phyloP scores from a whole-genome alignment of 2,329 filamentous ascomycete genomes.

The Xylogone sp. region DNA sequence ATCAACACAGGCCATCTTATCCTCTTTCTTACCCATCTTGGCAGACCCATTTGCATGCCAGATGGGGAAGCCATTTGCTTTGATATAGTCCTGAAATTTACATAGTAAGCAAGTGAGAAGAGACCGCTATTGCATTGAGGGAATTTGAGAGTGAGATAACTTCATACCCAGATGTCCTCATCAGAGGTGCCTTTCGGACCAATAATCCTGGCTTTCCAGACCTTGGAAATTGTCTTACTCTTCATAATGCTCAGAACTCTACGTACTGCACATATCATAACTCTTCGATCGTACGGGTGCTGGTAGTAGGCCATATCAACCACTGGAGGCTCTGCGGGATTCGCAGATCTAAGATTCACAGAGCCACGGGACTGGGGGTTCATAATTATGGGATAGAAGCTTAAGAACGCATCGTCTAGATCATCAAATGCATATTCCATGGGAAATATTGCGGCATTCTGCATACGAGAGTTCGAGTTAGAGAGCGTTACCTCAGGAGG shows the following conservation, averaged over 20 bases:
- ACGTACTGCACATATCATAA: constrained; percentile 44
- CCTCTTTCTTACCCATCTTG: constrained; percentile 48
- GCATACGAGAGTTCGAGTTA: background rate
- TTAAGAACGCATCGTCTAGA: constrained; percentile 36
- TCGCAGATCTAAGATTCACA: constrained; percentile 47
- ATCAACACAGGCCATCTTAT: constrained; percentile 44
- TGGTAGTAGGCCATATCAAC: constrained; percentile 51
- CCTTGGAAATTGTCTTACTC: constrained; percentile 40
- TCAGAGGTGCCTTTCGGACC: constrained; percentile 45
- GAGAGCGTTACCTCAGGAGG: background rate
- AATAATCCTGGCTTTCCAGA: constrained; percentile 36
- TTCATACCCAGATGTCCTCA: constrained; percentile 41
- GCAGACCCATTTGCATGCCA: constrained; percentile 56
- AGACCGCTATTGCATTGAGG: background rate
- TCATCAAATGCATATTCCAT: background rate
- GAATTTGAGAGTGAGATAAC: background rate
- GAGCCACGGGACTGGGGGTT: constrained; percentile 51
- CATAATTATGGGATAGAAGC: constrained; percentile 43
- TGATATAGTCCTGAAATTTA: constrained; percentile 34
- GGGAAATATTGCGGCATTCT: background rate
- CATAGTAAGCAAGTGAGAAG: background rate
- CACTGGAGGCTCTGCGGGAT: constrained; percentile 45
- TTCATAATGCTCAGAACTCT: constrained; percentile 37
- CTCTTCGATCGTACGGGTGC: constrained; percentile 50
- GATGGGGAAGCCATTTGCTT: constrained; percentile 38